These are phyloP conservation scores for Colletotrichum eremochloae DNA, from an alignment of 2,329 filamentous ascomycete species.

Conservation along the genomic window DNA sequence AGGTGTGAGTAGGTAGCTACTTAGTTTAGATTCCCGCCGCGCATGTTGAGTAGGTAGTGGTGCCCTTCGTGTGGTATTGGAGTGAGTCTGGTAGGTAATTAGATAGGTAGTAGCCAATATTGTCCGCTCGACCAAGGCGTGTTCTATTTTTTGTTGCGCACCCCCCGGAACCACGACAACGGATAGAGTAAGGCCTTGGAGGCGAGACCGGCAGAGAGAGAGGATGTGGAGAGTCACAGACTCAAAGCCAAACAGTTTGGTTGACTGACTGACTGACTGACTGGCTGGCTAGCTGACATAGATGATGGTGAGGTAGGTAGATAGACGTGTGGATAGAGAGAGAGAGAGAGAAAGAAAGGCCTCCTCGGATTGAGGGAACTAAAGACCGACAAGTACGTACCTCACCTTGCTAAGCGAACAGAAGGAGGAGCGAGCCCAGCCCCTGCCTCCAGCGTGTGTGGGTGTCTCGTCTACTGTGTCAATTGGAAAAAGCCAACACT, in stretches of 20 bases:
- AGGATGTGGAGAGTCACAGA: conserved; percentile 1
- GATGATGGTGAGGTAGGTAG: no score
- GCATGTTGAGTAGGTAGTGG: no score
- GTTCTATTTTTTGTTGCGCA: conserved; percentile 1
- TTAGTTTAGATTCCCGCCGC: neutral
- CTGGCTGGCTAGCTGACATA: neutral
- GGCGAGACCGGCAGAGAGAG: neutral
- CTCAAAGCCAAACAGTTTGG: neutral
- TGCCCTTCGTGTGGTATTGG: conserved; percentile 8
- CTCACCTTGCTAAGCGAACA: conserved; percentile 14
- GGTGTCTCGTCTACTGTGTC: conserved; percentile 10
- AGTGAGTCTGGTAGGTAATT: neutral
- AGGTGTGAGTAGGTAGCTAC: no score
- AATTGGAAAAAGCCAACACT: neutral
- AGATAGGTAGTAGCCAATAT: neutral
- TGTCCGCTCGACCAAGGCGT: conserved; percentile 5
- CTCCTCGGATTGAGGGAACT: no score
- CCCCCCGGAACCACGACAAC: conserved; percentile 10
- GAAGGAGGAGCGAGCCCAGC: conserved; percentile 18
- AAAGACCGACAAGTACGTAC: conserved; percentile 1
- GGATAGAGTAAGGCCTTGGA: neutral
- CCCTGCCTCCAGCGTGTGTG: conserved; percentile 12
- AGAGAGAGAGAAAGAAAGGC: neutral
- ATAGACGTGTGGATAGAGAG: neutral
- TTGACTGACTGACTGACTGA: neutral